Evolutionary conservation across 495 filamentous ascomycete genomes (phyloP).

Genomic region (Niebla homalea): DNA sequence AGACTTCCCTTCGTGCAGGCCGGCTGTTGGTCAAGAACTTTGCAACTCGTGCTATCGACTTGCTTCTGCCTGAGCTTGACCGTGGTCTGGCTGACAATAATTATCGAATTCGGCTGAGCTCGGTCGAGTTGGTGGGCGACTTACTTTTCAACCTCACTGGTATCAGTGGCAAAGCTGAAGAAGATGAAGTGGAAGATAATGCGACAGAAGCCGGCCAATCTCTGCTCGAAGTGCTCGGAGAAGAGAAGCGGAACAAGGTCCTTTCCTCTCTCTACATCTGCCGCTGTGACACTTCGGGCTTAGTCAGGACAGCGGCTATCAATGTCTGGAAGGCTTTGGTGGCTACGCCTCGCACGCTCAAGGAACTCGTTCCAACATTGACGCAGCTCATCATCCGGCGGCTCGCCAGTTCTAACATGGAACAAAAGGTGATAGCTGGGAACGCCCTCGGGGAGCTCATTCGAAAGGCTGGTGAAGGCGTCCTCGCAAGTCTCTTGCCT

Average conservation of each 20-base stretch:
- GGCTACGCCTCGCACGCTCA: conserved; percentile 79
- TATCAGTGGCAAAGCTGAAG: conserved; percentile 71
- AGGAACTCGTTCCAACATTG: conserved; percentile 87
- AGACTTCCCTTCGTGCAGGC: conserved; percentile 84
- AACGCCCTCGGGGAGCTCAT: conserved; percentile 95
- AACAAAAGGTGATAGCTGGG: conserved; percentile 95
- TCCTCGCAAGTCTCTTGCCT: conserved; percentile 74
- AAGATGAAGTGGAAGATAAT: conserved; percentile 58
- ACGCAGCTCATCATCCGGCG: conserved; percentile 89
- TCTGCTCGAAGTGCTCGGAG: conserved; percentile 80
- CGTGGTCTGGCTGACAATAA: conserved; percentile 89
- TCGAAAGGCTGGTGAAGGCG: conserved; percentile 87
- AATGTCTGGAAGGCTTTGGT: conserved; percentile 95
- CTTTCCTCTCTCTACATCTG: conserved; percentile 93
- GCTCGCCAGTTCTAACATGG: conserved; percentile 89
- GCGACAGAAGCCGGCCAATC: conserved; percentile 78
- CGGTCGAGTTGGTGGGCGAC: conserved; percentile 93
- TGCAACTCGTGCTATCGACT: conserved; percentile 81
- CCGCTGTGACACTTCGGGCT: conserved; percentile 87
- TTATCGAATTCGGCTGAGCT: conserved; percentile 92
- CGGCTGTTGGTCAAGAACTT: conserved; percentile 96
- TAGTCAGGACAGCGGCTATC: conserved; percentile 83
- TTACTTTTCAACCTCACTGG: conserved; percentile 95
- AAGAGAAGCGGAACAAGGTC: conserved; percentile 90
- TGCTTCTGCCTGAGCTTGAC: conserved; percentile 87